Base-by-base conservation (phyloP, 2,329 filamentous ascomycete genomes). In the Trichoderma gracile region DNA sequence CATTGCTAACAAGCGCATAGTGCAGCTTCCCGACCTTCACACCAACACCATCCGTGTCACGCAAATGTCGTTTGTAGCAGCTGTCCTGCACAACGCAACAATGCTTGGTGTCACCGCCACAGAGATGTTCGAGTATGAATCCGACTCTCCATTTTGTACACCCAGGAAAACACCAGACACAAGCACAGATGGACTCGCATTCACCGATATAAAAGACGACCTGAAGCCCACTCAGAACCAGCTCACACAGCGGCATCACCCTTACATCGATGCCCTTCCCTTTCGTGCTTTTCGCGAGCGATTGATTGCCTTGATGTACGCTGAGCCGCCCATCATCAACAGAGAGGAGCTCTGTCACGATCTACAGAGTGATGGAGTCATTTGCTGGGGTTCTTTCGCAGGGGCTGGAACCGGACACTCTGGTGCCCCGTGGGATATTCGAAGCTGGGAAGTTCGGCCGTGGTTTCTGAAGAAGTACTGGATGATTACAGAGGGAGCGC, bases 331-430 rank as follows among this genome's bases (percentile, higher is more conserved):
- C 12, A 58, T 64, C 0, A 50, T 71, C 49, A 68, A 74, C 43
- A 69, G 72, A 63, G 70, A 71, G 30, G 72, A 71, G 62, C 72
- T 73, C 59, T 73, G 73, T 30, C 71, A 72, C 43, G 72, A 74
- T 40, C 66, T 70, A 6, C 49, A 64, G 30, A 64, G 71, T n/a
- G 72, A 72, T 43, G 70, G 72, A 46, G 60, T 73, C 53, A 73
- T 68, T 30, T 74, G 72, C 21, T 74, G 72, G 72, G 72, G 72
- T 15, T 64, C 62, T 12, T 63, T 70, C 12, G 64, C 70, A 3
- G 60, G 64, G 7, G 72, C 69, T 2, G 68, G 69, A 4, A 67
- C 68, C n/a, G 70, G 70, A 4, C 71, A 71, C 33, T 69, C 70
- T 21, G 66, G 66, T 17, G 63, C 49, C 0, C 71, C 72, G 8